A percentile compares a stretch with the other conserved stretches of the same genome.
Evolutionary conservation across 768 basidiomycete genomes (phyloP).

Genomic region (Mycena capillaripes): DNA sequence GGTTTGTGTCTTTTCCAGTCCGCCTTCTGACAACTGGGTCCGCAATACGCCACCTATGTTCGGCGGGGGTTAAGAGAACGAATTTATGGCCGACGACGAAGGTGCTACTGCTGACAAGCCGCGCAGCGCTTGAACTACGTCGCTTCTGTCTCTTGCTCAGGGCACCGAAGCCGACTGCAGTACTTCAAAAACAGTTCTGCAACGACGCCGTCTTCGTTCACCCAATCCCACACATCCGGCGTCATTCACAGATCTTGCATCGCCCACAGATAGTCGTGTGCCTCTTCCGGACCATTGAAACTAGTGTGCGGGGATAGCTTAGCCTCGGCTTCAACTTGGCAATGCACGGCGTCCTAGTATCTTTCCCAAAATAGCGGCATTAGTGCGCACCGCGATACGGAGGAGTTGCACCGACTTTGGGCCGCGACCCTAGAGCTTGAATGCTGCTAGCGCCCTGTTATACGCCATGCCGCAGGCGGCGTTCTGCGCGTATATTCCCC

Average conservation of each 20-base stretch:
- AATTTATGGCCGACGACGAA: neutral
- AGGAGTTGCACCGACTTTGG: conserved; percentile 47
- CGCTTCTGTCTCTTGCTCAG: conserved; percentile 36
- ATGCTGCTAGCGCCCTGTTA: conserved; percentile 47
- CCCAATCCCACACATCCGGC: conserved; percentile 31
- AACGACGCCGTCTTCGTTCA: conserved; percentile 28
- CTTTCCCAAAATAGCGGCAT: conserved; percentile 46
- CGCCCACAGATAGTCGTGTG: conserved; percentile 52
- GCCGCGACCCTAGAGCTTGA: conserved; percentile 45
- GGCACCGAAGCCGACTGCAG: conserved; percentile 41
- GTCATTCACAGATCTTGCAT: conserved; percentile 49
- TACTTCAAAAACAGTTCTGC: conserved; percentile 38
- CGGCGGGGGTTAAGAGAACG: neutral
- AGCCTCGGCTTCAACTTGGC: conserved; percentile 45
- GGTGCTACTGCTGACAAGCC: conserved; percentile 40
- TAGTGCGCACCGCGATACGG: conserved; percentile 40
- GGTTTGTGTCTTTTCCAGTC: too few relatives aligned
- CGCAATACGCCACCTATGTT: conserved; percentile 44
- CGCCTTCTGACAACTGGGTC: conserved; percentile 37
- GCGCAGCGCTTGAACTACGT: conserved; percentile 49
- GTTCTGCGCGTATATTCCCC: conserved; percentile 13
- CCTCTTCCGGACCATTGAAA: conserved; percentile 47
- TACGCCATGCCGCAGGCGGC: conserved; percentile 37
- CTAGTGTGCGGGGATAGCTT: conserved; percentile 34
- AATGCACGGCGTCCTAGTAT: conserved; percentile 44